A percentile compares a stretch with the other conserved stretches of the same genome.
Conservation (phyloP, 2,329 filamentous ascomycete genomes). For the Kalmusia sp. region DNA sequence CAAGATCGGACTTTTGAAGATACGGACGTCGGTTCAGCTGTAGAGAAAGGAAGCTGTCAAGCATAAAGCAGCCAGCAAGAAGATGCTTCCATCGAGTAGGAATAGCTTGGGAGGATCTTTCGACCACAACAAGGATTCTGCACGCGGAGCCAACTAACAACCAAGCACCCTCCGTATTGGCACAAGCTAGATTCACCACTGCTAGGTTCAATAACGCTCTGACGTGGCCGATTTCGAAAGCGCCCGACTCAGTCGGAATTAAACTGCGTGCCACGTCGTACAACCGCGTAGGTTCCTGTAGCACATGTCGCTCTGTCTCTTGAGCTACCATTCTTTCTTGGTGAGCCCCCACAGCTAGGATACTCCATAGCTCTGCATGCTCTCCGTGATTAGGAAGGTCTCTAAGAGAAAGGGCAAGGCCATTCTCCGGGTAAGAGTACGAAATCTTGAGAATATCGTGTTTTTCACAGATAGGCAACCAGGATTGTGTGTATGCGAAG, state of each 20-base stretch:
- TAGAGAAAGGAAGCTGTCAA: conserved; percentile 66
- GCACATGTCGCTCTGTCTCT: conserved; percentile 2
- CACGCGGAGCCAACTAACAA: conserved; percentile 70
- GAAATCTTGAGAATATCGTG: conserved; percentile 65
- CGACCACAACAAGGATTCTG: conserved; percentile 57
- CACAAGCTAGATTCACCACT: conserved; percentile 67
- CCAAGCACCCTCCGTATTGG: conserved; percentile 67
- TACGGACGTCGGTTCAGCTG: conserved; percentile 60
- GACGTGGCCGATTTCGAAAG: conserved; percentile 49
- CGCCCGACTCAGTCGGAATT: conserved; percentile 38
- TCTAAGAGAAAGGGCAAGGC: conserved; percentile 39
- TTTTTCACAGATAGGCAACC: conserved; percentile 77
- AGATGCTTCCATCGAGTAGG: conserved; percentile 49
- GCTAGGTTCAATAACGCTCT: conserved; percentile 59
- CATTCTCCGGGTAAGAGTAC: conserved; percentile 60
- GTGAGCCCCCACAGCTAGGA: conserved; percentile 51
- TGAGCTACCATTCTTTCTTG: conserved; percentile 17
- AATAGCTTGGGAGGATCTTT: conserved; percentile 38
- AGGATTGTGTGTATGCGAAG: conserved; percentile 77
- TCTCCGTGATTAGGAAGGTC: conserved; percentile 39
- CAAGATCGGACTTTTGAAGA: conserved; percentile 57
- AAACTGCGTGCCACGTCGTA: conserved; percentile 38
- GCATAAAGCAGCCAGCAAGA: conserved; percentile 65
- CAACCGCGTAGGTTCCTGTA: conserved; percentile 24
- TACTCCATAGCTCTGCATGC: conserved; percentile 55